Conservation (phyloP, 1,284 basidiomycete genomes). For the Cutaneotrichosporon sp. region DNA sequence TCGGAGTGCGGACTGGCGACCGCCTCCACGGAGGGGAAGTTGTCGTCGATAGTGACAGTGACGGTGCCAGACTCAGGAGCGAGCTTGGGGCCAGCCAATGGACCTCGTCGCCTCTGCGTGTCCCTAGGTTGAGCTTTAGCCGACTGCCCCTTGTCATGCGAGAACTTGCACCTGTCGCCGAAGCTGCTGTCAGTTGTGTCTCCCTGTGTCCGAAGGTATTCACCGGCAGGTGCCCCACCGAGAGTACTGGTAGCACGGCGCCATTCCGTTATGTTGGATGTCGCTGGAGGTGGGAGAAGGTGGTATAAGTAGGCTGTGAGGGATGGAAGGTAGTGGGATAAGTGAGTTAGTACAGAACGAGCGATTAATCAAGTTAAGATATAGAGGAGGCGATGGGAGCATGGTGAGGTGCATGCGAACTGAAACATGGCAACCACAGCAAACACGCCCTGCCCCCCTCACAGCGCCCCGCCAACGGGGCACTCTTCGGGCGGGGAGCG, state of each 20-base stretch:
- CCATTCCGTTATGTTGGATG: background rate
- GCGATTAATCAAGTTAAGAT: background rate
- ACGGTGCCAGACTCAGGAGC: background rate
- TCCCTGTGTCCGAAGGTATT: background rate
- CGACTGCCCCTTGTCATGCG: background rate
- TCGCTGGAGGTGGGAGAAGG: background rate
- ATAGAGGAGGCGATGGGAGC: no score
- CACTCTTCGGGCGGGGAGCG: no score
- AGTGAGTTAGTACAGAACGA: background rate
- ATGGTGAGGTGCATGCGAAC: no score
- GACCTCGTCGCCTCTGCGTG: background rate
- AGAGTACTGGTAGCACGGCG: background rate
- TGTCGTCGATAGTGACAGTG: background rate
- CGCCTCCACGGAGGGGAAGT: background rate
- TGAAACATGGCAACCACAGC: no score
- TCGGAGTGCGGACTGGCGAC: conserved; percentile 3
- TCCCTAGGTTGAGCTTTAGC: no score
- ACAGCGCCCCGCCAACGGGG: no score
- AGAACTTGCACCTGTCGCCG: conserved; percentile 8
- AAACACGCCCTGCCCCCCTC: no score
- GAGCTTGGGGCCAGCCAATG: background rate
- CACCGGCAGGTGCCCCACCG: conserved; percentile 2
- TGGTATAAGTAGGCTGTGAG: background rate
- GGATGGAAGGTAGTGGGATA: background rate
- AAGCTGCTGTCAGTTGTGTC: background rate